Evolutionary conservation across 2,329 filamentous ascomycete genomes (phyloP), one percentile per base, ranked within the genome.

Genomic region (Fusarium udum): DNA sequence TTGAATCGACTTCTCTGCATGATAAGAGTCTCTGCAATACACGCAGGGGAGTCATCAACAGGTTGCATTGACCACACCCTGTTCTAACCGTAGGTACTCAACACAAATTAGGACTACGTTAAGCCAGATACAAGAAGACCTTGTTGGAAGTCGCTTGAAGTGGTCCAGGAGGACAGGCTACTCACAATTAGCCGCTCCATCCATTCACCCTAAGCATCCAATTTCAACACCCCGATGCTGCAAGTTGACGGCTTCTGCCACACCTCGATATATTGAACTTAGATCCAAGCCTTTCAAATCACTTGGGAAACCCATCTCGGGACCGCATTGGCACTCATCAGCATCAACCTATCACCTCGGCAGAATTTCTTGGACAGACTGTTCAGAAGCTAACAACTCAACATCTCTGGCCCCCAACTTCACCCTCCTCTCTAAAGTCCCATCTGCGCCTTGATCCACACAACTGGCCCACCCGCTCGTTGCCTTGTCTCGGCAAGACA

Each of bases 41-140:
- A 37, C 42, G 36, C 42, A 51, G 32, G 49, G 49, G 39, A 53
- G 39, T 59, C 36, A 45, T 51, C 49, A 58, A 59, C 49, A 58
- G 62, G 63, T 68, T 75, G 75, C 76, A 75, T 77, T 68, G 76
- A 69, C 72, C 73, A 77, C 73, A 77, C 75, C 69, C 75, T 77
- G 72, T 75, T 73, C 65, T 48, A 34, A 34, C 42, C n/a, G 16
- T 15, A 28, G 37, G 11, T 39, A 22, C 56, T 55, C 59, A 76
- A 49, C 40, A 56, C 52, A 51, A 51, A 22, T 55, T 28, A 28
- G 26, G 26, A 28, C 26, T 28, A 7, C 26, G 26, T 28, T 28
- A 28, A 42, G 34, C 26, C 67, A 72, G 57, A 72, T 59, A 46
- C 53, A 42, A 71, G 57, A 61, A 28, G 49, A 34, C n/a, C 53